Base-by-base conservation (phyloP, 192 early-diverging fungal genomes). In the Rhizoclosmatium sp. region DNA sequence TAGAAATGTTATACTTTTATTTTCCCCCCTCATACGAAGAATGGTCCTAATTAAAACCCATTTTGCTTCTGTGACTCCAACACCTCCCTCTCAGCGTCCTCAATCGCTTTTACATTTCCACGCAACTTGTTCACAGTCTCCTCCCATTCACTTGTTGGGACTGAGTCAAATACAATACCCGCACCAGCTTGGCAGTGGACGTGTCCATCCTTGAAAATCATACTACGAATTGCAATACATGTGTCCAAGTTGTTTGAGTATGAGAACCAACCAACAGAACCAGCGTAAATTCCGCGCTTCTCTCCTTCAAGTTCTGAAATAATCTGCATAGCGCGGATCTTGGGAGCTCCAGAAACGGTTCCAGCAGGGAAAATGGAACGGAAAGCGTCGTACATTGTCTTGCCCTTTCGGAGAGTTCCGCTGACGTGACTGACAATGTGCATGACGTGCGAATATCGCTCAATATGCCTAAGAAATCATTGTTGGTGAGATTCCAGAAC, bases 381-480 rank as follows among this genome's bases (percentile, higher is more conserved):
- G 88, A 99, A 98, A 0, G 97, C 97, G 82, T 99, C 97, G 84
- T 92, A 98, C 31, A 90, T 88, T 16, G 96, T 95, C 84, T 96
- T 95, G 46, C 90, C 97, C n/a, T 87, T 85, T 58, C 98, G 89
- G 65, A 99, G 85, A 75, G 88, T 88, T 59, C 98, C 98, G 14
- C 93, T 94, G 1, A 99, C 95, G 80, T 98, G 93, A 78, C 91
- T 93, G n/a, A 99, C 98, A 85, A 99, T 99, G 80, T 99, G 98
- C 97, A 99, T 99, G 47, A 99, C 98, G 81, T 99, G 97, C 45
- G 93, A 93, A 80, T 98, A 99, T 39, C 92, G 87, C 82, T 99
- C 98, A 78, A 99, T 92, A 62, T 95, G 91, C 67, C 67, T 69
- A 12, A 47, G 42, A 0, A 47, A 65, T 2, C 1, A 23, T 0